Conservation (phyloP, 2,329 filamentous ascomycete genomes). For the Diaporthe longicolla region DNA sequence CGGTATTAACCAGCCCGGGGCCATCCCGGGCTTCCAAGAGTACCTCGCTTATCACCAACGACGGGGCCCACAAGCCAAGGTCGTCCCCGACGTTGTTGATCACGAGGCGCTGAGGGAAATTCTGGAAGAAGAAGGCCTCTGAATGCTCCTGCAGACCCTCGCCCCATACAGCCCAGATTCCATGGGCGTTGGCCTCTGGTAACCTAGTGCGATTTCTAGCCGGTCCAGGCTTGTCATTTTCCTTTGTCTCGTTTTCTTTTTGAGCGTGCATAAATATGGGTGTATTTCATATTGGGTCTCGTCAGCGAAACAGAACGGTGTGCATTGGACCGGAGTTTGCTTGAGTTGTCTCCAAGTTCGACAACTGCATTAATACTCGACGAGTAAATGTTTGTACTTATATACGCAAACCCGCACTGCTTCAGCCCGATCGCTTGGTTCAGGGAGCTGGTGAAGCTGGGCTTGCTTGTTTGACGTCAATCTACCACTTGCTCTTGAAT, state of each 20-base stretch:
- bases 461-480: slow-evolving; percentile 1
- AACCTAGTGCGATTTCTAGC: not conserved
- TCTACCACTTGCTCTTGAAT: not conserved
- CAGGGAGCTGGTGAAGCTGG: not conserved
- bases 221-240: slow-evolving; percentile 7
- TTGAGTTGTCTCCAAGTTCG: not conserved
- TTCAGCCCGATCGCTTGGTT: not conserved
- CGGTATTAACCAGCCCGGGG: slow-evolving; percentile 84
- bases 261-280: slow-evolving; percentile 22
- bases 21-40: slow-evolving; percentile 79
- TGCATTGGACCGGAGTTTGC: slow-evolving; percentile 26
- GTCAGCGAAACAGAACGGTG: slow-evolving; percentile 12
- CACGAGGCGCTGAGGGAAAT: slow-evolving; percentile 72
- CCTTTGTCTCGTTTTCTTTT: slow-evolving; percentile 27
- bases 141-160: not conserved
- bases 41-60: slow-evolving; percentile 66
- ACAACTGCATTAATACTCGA: slow-evolving; percentile 1
- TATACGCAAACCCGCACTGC: not conserved
- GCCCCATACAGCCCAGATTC: too few relatives aligned
- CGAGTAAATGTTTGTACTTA: not conserved
- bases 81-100: slow-evolving; percentile 72
- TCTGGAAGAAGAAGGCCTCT: slow-evolving; percentile 59
- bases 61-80: slow-evolving; percentile 67
- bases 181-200: not conserved
- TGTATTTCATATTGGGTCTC: slow-evolving; percentile 24